A percentile compares a stretch with the other conserved stretches of the same genome.
Conservation (phyloP, 2,329 filamentous ascomycete genomes). For the Helminthosporium solani region DNA sequence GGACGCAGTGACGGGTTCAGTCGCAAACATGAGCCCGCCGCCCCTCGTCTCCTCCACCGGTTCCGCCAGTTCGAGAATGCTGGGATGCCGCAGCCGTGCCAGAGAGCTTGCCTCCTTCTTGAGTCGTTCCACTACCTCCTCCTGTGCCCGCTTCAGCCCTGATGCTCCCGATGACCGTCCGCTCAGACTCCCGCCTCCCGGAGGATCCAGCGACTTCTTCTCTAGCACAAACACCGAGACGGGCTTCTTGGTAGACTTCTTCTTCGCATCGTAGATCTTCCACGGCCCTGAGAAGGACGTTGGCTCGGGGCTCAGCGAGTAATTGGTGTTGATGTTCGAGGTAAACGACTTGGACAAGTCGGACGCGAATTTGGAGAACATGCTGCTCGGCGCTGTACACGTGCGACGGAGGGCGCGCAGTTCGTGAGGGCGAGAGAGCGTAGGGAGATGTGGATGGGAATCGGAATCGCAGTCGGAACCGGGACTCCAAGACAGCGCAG, state of each 20-base stretch:
- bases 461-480: constrained; percentile 13
- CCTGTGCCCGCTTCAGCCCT: constrained; percentile 75
- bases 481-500: constrained; percentile 13
- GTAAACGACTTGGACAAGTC: constrained; percentile 82
- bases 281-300: constrained; percentile 86
- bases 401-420: constrained; percentile 11
- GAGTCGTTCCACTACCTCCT: constrained; percentile 86
- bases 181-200: constrained; percentile 59
- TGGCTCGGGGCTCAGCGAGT: constrained; percentile 73
- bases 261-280: constrained; percentile 97
- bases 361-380: constrained; percentile 74
- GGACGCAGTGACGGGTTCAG: constrained; percentile 88
- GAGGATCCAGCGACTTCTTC: constrained; percentile 75
- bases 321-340: constrained; percentile 91
- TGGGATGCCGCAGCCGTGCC: constrained; percentile 85
- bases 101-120: constrained; percentile 90
- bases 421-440: constrained; percentile 8
- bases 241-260: constrained; percentile 86
- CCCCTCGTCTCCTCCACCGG: constrained; percentile 91
- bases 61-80: constrained; percentile 87
- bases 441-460: constrained; percentile 13
- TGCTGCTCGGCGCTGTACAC: constrained; percentile 49
- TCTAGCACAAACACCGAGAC: constrained; percentile 96
- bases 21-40: constrained; percentile 93
- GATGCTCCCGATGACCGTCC: constrained; percentile 60